A percentile compares a stretch with the other conserved stretches of the same genome.
Evolutionary conservation across 768 basidiomycete genomes (phyloP).

Genomic region (Mycena galopus): DNA sequence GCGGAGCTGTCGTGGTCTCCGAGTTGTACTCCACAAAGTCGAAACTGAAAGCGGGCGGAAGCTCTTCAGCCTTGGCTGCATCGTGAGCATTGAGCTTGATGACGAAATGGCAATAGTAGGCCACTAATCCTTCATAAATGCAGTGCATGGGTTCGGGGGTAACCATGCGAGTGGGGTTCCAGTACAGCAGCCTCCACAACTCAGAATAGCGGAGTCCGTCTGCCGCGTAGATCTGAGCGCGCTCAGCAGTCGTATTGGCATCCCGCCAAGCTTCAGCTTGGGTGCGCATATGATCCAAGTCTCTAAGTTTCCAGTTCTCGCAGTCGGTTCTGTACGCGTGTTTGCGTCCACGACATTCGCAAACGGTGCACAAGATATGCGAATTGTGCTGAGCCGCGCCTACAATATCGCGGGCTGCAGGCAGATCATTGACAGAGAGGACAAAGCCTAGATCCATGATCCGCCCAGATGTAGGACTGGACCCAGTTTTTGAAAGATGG

Average conservation of each 20-base stretch:
- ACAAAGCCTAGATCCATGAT: constrained; percentile 3
- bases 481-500: no score
- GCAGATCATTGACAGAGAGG: constrained; percentile 44
- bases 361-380: constrained; percentile 43
- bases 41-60: background rate
- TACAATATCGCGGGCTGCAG: constrained; percentile 37
- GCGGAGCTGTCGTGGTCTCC: background rate
- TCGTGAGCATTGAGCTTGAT: constrained; percentile 17
- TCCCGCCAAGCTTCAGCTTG: constrained; percentile 25
- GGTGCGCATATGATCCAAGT: constrained; percentile 22
- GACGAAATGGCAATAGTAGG: constrained; percentile 25
- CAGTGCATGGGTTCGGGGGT: constrained; percentile 48
- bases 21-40: background rate
- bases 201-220: constrained; percentile 40
- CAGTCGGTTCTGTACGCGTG: constrained; percentile 15
- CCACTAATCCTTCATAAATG: constrained; percentile 35
- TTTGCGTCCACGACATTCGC: constrained; percentile 34
- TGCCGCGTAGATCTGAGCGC: constrained; percentile 27
- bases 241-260: constrained; percentile 23
- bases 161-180: constrained; percentile 39
- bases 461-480: background rate
- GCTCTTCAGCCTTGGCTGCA: background rate
- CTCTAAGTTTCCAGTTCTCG: constrained; percentile 24
- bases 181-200: constrained; percentile 44
- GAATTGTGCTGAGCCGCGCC: constrained; percentile 34